A percentile compares a stretch with the other conserved stretches of the same genome.
phyloP scores from a whole-genome alignment of 139 green algal genomes.

The Marvania coccoides region DNA sequence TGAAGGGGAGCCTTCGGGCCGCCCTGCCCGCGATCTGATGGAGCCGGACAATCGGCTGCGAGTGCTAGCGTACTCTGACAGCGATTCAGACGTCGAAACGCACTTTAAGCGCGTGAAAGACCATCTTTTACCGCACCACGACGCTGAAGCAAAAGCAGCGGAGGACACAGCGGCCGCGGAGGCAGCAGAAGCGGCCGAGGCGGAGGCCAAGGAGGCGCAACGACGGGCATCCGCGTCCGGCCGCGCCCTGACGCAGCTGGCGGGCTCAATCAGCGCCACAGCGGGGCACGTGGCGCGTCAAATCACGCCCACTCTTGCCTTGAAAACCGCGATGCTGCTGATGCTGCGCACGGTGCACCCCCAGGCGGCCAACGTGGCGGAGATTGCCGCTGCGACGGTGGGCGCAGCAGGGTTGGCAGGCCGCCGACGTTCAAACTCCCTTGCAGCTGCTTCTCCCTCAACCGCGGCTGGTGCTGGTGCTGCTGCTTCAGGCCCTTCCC shows the following conservation, averaged over 20 bases:
- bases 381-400: background rate
- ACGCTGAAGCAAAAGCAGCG: slow-evolving; percentile 4
- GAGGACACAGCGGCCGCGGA: background rate
- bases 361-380: background rate
- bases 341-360: background rate
- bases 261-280: background rate
- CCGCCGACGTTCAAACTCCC: background rate
- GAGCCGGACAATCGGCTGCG: slow-evolving; percentile 8
- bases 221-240: background rate
- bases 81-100: slow-evolving; percentile 22
- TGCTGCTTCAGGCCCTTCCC: background rate
- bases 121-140: slow-evolving; percentile 14
- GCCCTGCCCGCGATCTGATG: background rate
- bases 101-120: slow-evolving; percentile 24
- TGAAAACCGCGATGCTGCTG: slow-evolving; percentile 1
- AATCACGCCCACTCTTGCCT: background rate
- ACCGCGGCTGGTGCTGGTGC: background rate
- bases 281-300: background rate
- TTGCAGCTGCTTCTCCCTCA: background rate
- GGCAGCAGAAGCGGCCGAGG: background rate
- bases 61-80: slow-evolving; percentile 27
- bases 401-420: slow-evolving; percentile 1
- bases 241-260: background rate
- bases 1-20: background rate
- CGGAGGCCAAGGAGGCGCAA: background rate